Conservation (phyloP, 163 green algal genomes). For the Scenedesmus sp. region DNA sequence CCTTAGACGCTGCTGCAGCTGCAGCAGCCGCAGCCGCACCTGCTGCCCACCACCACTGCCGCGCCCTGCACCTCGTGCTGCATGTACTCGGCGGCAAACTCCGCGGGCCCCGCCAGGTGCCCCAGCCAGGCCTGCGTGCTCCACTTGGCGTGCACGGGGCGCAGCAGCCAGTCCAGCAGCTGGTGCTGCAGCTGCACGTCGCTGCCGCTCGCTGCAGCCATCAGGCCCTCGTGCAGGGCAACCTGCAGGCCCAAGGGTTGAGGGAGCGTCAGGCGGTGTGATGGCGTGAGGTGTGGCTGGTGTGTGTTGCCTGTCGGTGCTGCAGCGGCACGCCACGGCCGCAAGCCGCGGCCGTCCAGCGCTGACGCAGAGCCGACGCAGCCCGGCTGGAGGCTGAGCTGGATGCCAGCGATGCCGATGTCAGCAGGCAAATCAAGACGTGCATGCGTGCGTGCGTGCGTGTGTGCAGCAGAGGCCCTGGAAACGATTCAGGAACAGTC, state of each 20-base stretch:
- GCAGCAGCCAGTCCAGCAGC: conserved; percentile 73
- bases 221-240: conserved; percentile 53
- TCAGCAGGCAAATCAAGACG: no score
- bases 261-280: no score
- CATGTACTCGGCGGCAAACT: conserved; percentile 70
- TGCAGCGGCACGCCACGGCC: conserved; percentile 44
- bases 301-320: neutral
- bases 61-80: conserved; percentile 44
- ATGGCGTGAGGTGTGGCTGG: no score
- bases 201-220: conserved; percentile 41
- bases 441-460: no score
- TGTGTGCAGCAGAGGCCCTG: no score
- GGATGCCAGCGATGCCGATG: no score
- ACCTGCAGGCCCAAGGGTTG: no score
- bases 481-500: no score
- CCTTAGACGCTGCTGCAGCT: no score
- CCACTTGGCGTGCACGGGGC: conserved; percentile 71
- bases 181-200: conserved; percentile 55
- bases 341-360: conserved; percentile 36
- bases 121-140: conserved; percentile 60
- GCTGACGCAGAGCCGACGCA: conserved; percentile 49
- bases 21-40: conserved; percentile 13
- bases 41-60: conserved; percentile 45
- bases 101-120: conserved; percentile 58
- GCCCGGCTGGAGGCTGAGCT: no score